Conservation (phyloP, 441 rosid species). For the Bocquillonia castaneifolia region DNA sequence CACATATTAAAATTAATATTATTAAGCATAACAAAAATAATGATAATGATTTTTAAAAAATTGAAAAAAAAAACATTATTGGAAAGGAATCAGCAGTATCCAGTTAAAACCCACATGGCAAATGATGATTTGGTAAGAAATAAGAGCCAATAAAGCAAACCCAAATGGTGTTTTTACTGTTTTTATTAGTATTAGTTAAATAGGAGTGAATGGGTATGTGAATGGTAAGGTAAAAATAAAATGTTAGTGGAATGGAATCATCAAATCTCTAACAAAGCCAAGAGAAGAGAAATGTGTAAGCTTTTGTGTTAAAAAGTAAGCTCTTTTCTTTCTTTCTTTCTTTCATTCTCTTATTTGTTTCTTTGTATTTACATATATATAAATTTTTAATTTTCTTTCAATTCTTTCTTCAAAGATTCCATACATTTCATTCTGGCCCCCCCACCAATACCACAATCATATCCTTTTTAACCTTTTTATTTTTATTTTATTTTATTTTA, state of each 20-base stretch:
- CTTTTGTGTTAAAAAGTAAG: constrained; percentile 15
- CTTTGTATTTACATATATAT: not conserved
- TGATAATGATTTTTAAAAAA: too few species aligned
- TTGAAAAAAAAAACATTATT: not conserved
- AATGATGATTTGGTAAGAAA: not conserved
- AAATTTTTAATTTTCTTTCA: constrained; percentile 4
- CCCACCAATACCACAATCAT: constrained; percentile 31
- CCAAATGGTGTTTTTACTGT: not conserved
- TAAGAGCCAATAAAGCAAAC: not conserved
- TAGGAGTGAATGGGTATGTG: too few species aligned
- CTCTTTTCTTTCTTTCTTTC: not conserved
- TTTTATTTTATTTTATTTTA: not conserved
- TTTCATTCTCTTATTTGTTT: not conserved
- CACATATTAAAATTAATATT: constrained; percentile 12
- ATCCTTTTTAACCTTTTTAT: constrained; percentile 20
- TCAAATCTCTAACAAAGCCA: too few species aligned
- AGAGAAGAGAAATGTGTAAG: constrained; percentile 13
- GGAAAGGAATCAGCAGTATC: not conserved
- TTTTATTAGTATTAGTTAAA: not conserved
- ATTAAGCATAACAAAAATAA: not conserved
- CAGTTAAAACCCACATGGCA: constrained; percentile 3
- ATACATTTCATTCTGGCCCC: constrained; percentile 24
- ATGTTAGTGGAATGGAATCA: too few species aligned
- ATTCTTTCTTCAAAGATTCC: constrained; percentile 50
- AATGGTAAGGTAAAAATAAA: too few species aligned